Evolutionary conservation across 441 rosid genomes (phyloP), one percentile per base, ranked within the genome.

Genomic region (Heliophila coronopifolia): DNA sequence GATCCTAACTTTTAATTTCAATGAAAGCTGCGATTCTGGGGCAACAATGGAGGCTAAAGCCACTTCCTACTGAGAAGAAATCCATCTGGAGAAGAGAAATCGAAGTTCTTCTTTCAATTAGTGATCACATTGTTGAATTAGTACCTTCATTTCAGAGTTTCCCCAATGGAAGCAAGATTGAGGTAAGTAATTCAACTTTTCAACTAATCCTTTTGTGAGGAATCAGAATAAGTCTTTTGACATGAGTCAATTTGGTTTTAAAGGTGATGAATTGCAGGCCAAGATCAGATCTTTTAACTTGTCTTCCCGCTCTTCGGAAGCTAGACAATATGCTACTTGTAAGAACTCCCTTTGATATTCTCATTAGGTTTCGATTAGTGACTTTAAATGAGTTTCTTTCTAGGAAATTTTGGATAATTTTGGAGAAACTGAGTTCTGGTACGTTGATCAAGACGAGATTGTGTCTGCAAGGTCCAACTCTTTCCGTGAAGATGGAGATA

Each of bases 211-310:
- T n/a, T n/a, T n/a, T n/a, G n/a, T n/a, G n/a, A n/a, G n/a, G n/a
- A n/a, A n/a, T n/a, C n/a, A n/a, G n/a, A n/a, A n/a, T n/a, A n/a
- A n/a, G n/a, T n/a, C n/a, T n/a, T n/a, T n/a, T n/a, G n/a, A n/a
- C n/a, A n/a, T n/a, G n/a, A n/a, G n/a, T n/a, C n/a, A n/a, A n/a
- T n/a, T n/a, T n/a, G n/a, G n/a, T n/a, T n/a, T n/a, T n/a, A n/a
- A n/a, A 93, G 99, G 88, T 93, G 56, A 93, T 93, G 99, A 82
- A 89, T 32, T 86, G 97, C 72, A 76, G 79, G 68, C 95, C 96
- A 1, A 73, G 99, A 44, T 77, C 88, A 5, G 99, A 93, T 76
- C 90, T 93, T 14, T 86, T 77, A 46, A 56, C 74, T 51, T 89
- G 89, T 45, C 91, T 89, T 54, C 96, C 94, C 3, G 99, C 96